Conservation (phyloP, 331 rosid genomes). For the Cydonia oblonga region DNA sequence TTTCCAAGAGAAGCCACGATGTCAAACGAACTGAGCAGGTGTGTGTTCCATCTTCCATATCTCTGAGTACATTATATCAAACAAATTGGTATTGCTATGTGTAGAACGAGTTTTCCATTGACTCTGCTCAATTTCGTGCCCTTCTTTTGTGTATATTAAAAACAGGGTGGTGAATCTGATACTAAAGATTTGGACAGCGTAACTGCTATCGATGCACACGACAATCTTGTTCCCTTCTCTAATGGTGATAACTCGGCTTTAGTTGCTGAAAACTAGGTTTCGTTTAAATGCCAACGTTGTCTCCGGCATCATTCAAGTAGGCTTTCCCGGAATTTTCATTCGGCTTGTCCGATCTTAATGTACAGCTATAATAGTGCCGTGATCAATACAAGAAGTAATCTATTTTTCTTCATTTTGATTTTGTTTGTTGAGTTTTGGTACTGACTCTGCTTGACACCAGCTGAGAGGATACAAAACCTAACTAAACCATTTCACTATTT, state of each 20-base stretch:
- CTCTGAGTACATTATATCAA: background rate
- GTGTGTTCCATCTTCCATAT: background rate
- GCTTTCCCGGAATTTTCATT: slow-evolving; percentile 29
- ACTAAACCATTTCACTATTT: background rate
- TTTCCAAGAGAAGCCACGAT: slow-evolving; percentile 67
- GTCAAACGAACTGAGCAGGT: slow-evolving; percentile 44
- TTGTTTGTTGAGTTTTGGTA: background rate
- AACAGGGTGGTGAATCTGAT: slow-evolving; percentile 48
- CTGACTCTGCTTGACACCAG: background rate
- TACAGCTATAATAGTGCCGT: slow-evolving; percentile 49
- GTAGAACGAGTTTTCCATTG: background rate
- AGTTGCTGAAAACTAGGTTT: slow-evolving; percentile 44
- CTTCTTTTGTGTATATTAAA: background rate
- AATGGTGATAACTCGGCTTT: slow-evolving; percentile 46
- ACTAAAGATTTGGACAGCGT: slow-evolving; percentile 42
- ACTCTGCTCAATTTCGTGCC: background rate
- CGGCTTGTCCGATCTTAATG: slow-evolving; percentile 36
- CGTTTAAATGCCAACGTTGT: slow-evolving; percentile 21
- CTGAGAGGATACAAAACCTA: background rate
- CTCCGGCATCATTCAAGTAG: slow-evolving; percentile 23
- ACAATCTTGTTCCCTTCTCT: slow-evolving; percentile 32
- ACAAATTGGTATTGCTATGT: background rate
- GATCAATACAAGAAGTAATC: slow-evolving; percentile 31
- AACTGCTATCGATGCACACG: slow-evolving; percentile 30
- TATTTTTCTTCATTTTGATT: slow-evolving; percentile 3